phyloP scores from a whole-genome alignment of 2,329 filamentous ascomycete species.

The Penicillium sp. region DNA sequence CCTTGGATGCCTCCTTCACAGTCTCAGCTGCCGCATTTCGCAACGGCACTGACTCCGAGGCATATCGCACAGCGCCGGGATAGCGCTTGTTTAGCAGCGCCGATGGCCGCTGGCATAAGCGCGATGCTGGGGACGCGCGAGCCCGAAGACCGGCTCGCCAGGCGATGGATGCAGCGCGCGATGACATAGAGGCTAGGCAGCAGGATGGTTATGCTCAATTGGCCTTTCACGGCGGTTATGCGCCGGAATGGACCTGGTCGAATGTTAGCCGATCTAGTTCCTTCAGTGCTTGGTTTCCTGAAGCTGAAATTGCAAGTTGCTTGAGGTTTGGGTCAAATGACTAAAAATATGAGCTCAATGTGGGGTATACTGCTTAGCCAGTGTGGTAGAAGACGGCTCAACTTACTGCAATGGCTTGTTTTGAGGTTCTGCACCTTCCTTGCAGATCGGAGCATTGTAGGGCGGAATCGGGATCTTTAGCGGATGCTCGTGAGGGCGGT shows the following conservation, averaged over 20 bases:
- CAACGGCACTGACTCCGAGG: conserved; percentile 23
- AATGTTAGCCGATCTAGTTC: conserved; percentile 10
- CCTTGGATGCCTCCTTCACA: conserved; percentile 23
- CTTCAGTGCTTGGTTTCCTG: conserved; percentile 1
- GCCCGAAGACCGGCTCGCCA: conserved; percentile 30
- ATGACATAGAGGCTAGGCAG: conserved; percentile 22
- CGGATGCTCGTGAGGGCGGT: conserved; percentile 17
- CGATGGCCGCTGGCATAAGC: conserved; percentile 27
- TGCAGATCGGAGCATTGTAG: conserved; percentile 18
- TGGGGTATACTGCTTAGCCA: background rate
- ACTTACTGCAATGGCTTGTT: conserved; percentile 25
- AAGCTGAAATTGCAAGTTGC: background rate
- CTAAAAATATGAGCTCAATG: background rate
- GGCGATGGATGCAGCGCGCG: conserved; percentile 26
- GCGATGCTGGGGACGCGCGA: conserved; percentile 26
- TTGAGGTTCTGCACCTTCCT: conserved; percentile 22
- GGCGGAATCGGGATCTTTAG: conserved; percentile 22
- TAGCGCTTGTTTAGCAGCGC: conserved; percentile 19
- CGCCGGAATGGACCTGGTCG: conserved; percentile 20
- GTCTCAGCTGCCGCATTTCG: conserved; percentile 18
- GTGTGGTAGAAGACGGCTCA: background rate
- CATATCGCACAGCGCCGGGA: conserved; percentile 22
- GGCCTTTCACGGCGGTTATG: conserved; percentile 16
- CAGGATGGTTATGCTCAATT: conserved; percentile 13
- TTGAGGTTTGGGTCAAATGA: background rate